Evolutionary conservation across 2,329 filamentous ascomycete genomes (phyloP).

Genomic region (Aureobasidium sp.): DNA sequence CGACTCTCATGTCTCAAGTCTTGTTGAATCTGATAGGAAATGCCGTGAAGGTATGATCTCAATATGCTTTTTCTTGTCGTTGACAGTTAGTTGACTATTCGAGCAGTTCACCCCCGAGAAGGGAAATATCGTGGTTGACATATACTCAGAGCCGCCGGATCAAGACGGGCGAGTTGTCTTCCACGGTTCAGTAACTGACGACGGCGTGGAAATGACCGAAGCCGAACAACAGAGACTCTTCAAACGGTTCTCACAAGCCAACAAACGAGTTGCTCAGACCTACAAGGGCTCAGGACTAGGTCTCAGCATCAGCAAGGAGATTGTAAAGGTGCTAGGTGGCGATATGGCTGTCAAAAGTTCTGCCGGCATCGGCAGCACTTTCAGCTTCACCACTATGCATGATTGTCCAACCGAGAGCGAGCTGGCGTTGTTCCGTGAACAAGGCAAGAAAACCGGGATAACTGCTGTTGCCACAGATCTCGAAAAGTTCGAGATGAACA

Average conservation of each 20-base stretch:
- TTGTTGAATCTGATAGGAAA: constrained; percentile 11
- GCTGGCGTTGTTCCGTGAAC: background rate
- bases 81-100: background rate
- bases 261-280: constrained; percentile 11
- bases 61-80: fast-evolving
- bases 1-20: constrained; percentile 11
- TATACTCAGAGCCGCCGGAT: background rate
- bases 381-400: constrained; percentile 10
- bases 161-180: background rate
- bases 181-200: constrained; percentile 9
- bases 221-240: constrained; percentile 10
- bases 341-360: constrained; percentile 12
- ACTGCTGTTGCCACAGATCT: background rate
- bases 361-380: constrained; percentile 10
- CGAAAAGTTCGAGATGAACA: background rate
- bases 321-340: constrained; percentile 7
- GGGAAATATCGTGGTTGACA: constrained; percentile 7
- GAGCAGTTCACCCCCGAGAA: constrained; percentile 9
- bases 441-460: background rate
- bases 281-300: constrained; percentile 11
- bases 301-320: constrained; percentile 13
- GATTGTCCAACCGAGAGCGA: constrained; percentile 3
- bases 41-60: constrained; percentile 4
- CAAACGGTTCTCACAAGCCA: constrained; percentile 13
- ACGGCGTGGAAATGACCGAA: constrained; percentile 12